Conservation (phyloP, 306 rosid genomes). For the Gynostemma pentaphyllum region DNA sequence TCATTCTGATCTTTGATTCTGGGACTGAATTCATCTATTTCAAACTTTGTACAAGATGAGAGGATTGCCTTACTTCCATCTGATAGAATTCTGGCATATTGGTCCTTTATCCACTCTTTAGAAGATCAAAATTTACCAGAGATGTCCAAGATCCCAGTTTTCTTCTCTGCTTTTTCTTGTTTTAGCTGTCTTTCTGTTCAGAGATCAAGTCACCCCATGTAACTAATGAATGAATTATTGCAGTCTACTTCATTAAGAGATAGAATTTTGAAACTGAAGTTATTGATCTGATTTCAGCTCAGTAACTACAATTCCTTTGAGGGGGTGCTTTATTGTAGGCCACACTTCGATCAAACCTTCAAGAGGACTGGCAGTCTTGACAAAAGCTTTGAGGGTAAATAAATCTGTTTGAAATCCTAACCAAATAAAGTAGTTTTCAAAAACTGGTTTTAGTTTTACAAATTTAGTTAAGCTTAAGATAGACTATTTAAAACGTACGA, state of each 20-base stretch:
- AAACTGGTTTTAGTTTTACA: too few species aligned
- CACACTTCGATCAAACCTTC: constrained; percentile 88
- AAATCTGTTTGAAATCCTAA: too few species aligned
- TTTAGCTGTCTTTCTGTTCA: too few species aligned
- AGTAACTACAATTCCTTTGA: constrained; percentile 98
- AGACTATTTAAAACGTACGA: too few species aligned
- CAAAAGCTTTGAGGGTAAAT: constrained; percentile 86
- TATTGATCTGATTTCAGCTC: constrained; percentile 49
- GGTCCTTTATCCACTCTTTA: too few species aligned
- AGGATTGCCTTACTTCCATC: too few species aligned
- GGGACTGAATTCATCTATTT: background rate
- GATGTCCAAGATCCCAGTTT: background rate
- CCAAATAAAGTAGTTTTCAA: too few species aligned
- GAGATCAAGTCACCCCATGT: too few species aligned
- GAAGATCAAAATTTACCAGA: too few species aligned
- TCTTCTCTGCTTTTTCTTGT: background rate
- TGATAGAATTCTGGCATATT: too few species aligned
- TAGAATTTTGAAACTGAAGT: background rate
- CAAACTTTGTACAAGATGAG: too few species aligned
- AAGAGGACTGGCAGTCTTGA: constrained; percentile 99
- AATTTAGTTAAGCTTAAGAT: too few species aligned
- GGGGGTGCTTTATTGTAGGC: constrained; percentile 94
- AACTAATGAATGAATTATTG: background rate
- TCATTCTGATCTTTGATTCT: background rate
- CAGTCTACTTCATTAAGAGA: background rate